Conservation (phyloP, 768 basidiomycete species). For the Pleurotus cornucopiae region DNA sequence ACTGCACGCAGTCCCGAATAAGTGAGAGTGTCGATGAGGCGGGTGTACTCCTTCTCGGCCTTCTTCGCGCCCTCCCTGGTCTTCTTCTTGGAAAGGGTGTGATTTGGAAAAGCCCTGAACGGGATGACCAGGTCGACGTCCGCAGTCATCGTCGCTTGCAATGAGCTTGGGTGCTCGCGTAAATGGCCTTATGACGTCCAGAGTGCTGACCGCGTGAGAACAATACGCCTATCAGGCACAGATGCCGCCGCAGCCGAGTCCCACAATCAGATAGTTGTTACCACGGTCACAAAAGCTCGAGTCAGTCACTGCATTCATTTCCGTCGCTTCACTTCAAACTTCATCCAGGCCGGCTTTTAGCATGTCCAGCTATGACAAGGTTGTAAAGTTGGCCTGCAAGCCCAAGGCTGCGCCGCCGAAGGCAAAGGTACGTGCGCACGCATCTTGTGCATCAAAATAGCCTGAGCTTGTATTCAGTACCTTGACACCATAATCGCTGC, state of each 20-base stretch:
- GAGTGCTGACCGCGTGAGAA: neutral
- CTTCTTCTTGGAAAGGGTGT: conserved; percentile 55
- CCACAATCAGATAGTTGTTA: neutral
- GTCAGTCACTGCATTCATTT: neutral
- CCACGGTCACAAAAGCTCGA: neutral
- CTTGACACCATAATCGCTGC: conserved; percentile 94
- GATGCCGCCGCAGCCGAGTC: no score
- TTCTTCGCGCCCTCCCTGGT: conserved; percentile 57
- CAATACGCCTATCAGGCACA: no score
- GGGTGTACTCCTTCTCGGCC: conserved; percentile 65
- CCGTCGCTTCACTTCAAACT: neutral
- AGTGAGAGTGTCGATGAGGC: conserved; percentile 57
- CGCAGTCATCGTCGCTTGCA: conserved; percentile 34
- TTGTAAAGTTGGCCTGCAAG: conserved; percentile 95
- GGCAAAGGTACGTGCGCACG: conserved; percentile 61
- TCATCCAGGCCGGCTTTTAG: conserved; percentile 6
- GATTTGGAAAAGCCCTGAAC: conserved; percentile 48
- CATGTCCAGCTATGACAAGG: conserved; percentile 86
- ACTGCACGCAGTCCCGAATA: conserved; percentile 65
- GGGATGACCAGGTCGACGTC: conserved; percentile 73
- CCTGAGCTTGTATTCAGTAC: conserved; percentile 51
- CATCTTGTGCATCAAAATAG: no score
- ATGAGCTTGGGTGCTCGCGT: neutral
- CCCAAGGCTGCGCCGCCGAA: conserved; percentile 96
- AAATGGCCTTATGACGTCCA: neutral